A percentile compares a stretch with the other conserved stretches of the same genome.
Conservation (phyloP, 139 green algal genomes). For the Closterium sp. region DNA sequence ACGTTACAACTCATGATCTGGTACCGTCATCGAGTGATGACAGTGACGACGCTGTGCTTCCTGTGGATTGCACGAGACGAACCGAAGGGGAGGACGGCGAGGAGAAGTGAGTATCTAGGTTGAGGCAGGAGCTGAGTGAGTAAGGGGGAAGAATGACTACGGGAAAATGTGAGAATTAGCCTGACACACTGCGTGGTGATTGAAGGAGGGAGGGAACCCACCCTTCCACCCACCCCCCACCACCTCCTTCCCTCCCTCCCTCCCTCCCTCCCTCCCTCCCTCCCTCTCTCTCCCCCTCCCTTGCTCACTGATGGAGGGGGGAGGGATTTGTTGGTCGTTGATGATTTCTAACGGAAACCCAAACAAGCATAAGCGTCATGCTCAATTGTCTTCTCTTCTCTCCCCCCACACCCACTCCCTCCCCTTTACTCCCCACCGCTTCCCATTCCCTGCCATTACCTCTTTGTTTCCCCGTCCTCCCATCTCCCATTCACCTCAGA, state of each 20-base stretch:
- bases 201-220: no score
- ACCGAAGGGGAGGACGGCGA: conserved; percentile 5
- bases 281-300: no score
- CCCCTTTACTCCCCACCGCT: no score
- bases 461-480: no score
- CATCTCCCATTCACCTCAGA: not conserved
- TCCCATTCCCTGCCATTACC: not conserved
- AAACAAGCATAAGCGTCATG: no score
- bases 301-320: no score
- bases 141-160: no score
- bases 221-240: not conserved
- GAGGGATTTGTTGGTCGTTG: no score
- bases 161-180: no score
- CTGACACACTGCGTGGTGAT: no score
- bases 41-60: conserved; percentile 9
- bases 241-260: not conserved
- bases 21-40: not conserved
- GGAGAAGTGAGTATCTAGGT: not conserved
- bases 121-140: not conserved
- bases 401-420: not conserved
- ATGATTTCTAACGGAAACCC: no score
- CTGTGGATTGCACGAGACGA: conserved; percentile 10
- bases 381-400: not conserved
- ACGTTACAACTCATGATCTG: conserved; percentile 67
- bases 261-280: not conserved